Evolutionary conservation across 805 yeast species (phyloP).

Genomic region (Debaryomyces tyrocola): DNA sequence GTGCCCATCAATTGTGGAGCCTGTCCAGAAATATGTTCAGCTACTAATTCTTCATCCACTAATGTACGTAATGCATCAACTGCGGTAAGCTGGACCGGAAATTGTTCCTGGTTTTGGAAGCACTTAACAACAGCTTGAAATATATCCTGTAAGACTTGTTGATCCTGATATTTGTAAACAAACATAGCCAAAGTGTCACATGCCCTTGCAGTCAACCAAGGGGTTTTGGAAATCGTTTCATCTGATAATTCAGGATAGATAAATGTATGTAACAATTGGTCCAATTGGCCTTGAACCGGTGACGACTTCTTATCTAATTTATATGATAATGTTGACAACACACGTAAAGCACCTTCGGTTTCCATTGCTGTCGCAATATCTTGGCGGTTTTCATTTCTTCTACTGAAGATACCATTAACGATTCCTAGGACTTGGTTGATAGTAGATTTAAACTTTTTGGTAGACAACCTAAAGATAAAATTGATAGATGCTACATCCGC

Average conservation of each 20-base stretch:
- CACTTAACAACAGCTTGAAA: slow-evolving; percentile 42
- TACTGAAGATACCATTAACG: slow-evolving; percentile 34
- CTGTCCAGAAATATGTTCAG: slow-evolving; percentile 41
- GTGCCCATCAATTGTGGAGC: slow-evolving; percentile 47
- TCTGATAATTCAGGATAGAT: slow-evolving; percentile 41
- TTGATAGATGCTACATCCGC: slow-evolving; percentile 52
- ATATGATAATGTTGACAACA: slow-evolving; percentile 40
- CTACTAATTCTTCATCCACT: slow-evolving; percentile 46
- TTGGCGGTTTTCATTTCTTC: slow-evolving; percentile 27
- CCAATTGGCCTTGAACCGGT: slow-evolving; percentile 42
- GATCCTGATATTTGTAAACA: slow-evolving; percentile 33
- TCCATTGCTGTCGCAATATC: slow-evolving; percentile 31
- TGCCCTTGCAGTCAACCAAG: slow-evolving; percentile 47
- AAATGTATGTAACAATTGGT: slow-evolving; percentile 35
- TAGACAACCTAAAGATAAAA: slow-evolving; percentile 40
- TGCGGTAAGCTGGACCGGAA: slow-evolving; percentile 52
- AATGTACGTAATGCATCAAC: slow-evolving; percentile 53
- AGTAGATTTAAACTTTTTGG: slow-evolving; percentile 41
- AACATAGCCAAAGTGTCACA: slow-evolving; percentile 47
- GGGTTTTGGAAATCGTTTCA: slow-evolving; percentile 27
- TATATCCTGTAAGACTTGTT: slow-evolving; percentile 35
- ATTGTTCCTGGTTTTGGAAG: slow-evolving; percentile 41
- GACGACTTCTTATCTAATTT: slow-evolving; percentile 35
- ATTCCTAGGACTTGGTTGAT: slow-evolving; percentile 27
- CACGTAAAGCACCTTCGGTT: slow-evolving; percentile 43